These are phyloP conservation scores for Picea mariana DNA, from an alignment of 83 land plant species.

Conservation along the genomic window DNA sequence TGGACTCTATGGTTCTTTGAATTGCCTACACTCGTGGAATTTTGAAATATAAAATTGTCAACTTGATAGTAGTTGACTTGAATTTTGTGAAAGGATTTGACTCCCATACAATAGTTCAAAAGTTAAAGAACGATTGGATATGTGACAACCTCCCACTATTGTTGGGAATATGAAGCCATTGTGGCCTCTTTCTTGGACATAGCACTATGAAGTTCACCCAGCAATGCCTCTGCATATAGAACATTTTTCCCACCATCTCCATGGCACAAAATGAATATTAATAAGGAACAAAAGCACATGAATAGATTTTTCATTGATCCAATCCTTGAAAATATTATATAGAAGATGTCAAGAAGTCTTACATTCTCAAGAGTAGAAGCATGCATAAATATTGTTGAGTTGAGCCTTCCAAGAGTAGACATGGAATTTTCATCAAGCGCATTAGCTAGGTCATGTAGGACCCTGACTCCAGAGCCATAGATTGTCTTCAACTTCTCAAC, in stretches of 20 bases:
- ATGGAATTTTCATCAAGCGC: constrained; percentile 51
- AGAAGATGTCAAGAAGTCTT: constrained; percentile 16
- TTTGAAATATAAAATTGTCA: background rate
- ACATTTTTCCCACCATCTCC: constrained; percentile 61
- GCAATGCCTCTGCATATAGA: constrained; percentile 54
- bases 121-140: background rate
- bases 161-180: constrained; percentile 49
- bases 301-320: background rate
- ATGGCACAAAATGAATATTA: background rate
- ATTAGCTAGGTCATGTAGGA: constrained; percentile 54
- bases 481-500: constrained; percentile 53
- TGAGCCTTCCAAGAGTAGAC: constrained; percentile 46
- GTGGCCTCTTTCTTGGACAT: constrained; percentile 55
- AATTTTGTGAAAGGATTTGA: background rate
- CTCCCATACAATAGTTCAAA: no score
- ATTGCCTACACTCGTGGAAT: constrained; percentile 34
- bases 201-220: constrained; percentile 42
- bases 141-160: constrained; percentile 58
- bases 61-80: background rate
- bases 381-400: constrained; percentile 55
- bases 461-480: constrained; percentile 59
- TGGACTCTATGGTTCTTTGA: constrained; percentile 54
- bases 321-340: no score
- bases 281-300: background rate
- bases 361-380: constrained; percentile 68